phyloP scores from a whole-genome alignment of 805 yeast genomes.

The Wilhelminamyces savonicus region DNA sequence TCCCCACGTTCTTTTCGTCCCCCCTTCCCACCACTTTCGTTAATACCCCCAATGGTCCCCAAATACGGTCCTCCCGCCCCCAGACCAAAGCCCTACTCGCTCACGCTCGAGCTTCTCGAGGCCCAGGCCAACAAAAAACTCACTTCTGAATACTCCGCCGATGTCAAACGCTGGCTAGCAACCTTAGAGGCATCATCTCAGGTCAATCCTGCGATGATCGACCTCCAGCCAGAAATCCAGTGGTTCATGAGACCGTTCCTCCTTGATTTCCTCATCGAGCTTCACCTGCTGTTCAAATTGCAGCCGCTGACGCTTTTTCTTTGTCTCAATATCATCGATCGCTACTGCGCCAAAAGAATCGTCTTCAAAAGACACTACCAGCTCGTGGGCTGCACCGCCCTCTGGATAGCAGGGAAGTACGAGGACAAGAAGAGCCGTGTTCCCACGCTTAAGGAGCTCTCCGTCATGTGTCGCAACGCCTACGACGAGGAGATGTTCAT shows the following conservation, averaged over 20 bases:
- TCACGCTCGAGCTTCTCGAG: slow-evolving; percentile 42
- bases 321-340: slow-evolving; percentile 39
- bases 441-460: slow-evolving; percentile 48
- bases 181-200: slow-evolving; percentile 31
- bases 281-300: slow-evolving; percentile 34
- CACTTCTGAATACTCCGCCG: slow-evolving; percentile 35
- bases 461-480: slow-evolving; percentile 52
- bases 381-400: slow-evolving; percentile 41
- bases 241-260: slow-evolving; percentile 44
- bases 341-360: slow-evolving; percentile 40
- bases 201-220: slow-evolving; percentile 48
- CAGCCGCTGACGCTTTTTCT: slow-evolving; percentile 39
- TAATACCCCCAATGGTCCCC: too few species aligned
- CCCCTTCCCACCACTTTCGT: too few species aligned
- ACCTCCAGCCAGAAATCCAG: slow-evolving; percentile 41
- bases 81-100: slow-evolving; percentile 30
- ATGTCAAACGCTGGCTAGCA: slow-evolving; percentile 33
- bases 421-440: slow-evolving; percentile 56
- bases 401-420: slow-evolving; percentile 45
- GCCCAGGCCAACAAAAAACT: slow-evolving; percentile 37
- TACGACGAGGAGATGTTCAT: slow-evolving; percentile 49
- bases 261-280: slow-evolving; percentile 37
- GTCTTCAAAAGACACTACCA: slow-evolving; percentile 44
- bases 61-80: slow-evolving; percentile 18
- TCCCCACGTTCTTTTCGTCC: too few species aligned